Conservation (phyloP, 306 rosid genomes). For the Ziziphus jujuba region DNA sequence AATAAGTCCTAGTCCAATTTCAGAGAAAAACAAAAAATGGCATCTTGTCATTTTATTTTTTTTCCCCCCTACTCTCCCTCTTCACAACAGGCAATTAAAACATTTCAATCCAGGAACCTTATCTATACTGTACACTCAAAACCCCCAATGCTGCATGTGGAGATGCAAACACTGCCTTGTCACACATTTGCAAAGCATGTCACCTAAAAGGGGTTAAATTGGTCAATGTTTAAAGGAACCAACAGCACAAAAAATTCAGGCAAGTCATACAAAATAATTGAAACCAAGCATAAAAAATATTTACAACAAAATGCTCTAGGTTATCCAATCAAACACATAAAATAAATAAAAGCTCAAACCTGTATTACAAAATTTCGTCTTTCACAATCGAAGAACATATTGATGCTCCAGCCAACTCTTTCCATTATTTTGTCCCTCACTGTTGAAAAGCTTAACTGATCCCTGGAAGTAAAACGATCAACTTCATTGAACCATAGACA, state of each 20-base stretch:
- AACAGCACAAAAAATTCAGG: neutral
- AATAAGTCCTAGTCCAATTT: too few species aligned
- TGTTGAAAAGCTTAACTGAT: conserved; percentile 91
- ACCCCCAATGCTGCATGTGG: neutral
- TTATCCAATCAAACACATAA: neutral
- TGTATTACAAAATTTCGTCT: conserved; percentile 93
- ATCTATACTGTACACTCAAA: neutral
- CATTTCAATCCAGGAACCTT: too few species aligned
- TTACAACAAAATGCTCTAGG: neutral
- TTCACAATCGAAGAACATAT: conserved; percentile 93
- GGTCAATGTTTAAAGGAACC: too few species aligned
- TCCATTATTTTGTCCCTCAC: conserved; percentile 86
- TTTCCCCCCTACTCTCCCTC: too few species aligned
- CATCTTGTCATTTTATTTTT: too few species aligned
- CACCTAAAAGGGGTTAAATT: too few species aligned
- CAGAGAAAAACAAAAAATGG: too few species aligned
- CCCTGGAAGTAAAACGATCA: conserved; percentile 94
- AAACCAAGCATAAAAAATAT: neutral
- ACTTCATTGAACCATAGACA: conserved; percentile 99
- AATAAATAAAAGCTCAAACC: conserved; percentile 42
- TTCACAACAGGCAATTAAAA: too few species aligned
- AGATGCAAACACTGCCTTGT: too few species aligned
- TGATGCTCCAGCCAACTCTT: conserved; percentile 69
- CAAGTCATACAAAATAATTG: neutral
- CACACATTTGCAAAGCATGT: too few species aligned